Evolutionary conservation across 2,329 filamentous ascomycete genomes (phyloP), one percentile per base, ranked within the genome.

Genomic region (Diplodia scrobiculata): DNA sequence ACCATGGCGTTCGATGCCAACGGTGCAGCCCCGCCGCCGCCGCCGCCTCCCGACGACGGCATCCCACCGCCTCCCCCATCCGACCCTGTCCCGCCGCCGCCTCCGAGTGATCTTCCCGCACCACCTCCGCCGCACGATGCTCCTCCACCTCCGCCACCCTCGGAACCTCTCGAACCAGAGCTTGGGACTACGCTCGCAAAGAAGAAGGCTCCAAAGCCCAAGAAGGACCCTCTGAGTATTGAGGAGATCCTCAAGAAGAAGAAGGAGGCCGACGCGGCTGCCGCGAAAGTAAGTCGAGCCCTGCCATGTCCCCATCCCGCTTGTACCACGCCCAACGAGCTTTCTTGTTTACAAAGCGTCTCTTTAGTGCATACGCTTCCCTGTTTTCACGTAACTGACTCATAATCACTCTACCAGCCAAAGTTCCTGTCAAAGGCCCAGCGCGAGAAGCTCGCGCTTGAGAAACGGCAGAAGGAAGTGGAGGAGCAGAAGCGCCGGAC

Each of bases 221-320:
- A 72, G 66, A 77, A 75, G 54, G 78, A 73, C 72, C 90, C 90
- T 9, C 81, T 96, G 55, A 93, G 91, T 74, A 89, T 97, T 66
- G 92, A 97, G 77, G 91, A 96, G 72, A 84, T 97, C 4, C 79
- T 97, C 25, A 87, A 87, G 70, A 90, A 93, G 79, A 96, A 96
- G 83, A 91, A 90, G 74, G 91, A 91, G 68, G 89, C 91, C 32
- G 91, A 95, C 78, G 90, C 90, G 41, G 91, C 90, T 17, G 89
- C 91, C 10, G 86, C 91, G 65, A 97, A 95, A 79, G 84, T 86
- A 80, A 71, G n/a, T 36, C 21, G 29, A 53, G 27, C 38, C 13
- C 55, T 41, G 25, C 47, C 60, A 36, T 63, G 19, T 36, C 25
- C 54, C 27, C 27, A 34, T n/a, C 14, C 38, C 54, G 38, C 53